A percentile compares a stretch with the other conserved stretches of the same genome.
These are phyloP conservation scores for Anthostomella pinea DNA, from an alignment of 2,329 filamentous ascomycete genomes.

Conservation along the genomic window DNA sequence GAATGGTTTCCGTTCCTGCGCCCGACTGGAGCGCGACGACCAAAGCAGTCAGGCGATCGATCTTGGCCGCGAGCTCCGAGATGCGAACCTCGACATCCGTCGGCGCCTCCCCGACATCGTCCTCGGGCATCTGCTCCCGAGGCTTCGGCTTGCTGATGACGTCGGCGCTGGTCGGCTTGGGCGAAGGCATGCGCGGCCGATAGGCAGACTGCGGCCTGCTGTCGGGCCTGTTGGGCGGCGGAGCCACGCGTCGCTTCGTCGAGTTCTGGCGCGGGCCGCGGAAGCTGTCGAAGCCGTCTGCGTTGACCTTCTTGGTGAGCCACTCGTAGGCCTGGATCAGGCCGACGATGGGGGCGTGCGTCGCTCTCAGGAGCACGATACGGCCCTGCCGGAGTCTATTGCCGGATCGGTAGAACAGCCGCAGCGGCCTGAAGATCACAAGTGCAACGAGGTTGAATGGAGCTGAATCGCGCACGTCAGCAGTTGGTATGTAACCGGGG, in stretches of 20 bases:
- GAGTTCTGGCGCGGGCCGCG: constrained; percentile 40
- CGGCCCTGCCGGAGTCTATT: constrained; percentile 59
- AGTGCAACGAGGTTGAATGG: constrained; percentile 74
- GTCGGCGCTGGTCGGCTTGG: constrained; percentile 22
- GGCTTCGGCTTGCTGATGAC: constrained; percentile 17
- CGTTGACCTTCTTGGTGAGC: constrained; percentile 37
- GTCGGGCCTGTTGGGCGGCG: constrained; percentile 17
- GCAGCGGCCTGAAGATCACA: constrained; percentile 67
- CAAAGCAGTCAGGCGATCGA: constrained; percentile 54
- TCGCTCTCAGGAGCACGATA: constrained; percentile 61
- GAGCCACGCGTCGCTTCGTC: constrained; percentile 21
- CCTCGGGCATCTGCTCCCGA: constrained; percentile 26
- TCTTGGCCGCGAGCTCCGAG: constrained; percentile 53
- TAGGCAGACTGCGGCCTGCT: constrained; percentile 23
- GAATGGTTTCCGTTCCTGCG: constrained; percentile 18
- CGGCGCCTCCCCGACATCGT: constrained; percentile 37
- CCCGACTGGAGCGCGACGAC: constrained; percentile 47
- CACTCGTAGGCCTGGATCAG: constrained; percentile 67
- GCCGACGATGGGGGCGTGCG: constrained; percentile 66
- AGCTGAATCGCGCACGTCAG: constrained; percentile 29
- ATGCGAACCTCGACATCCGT: constrained; percentile 49
- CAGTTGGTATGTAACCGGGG: constrained; percentile 1
- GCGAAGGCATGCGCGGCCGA: constrained; percentile 23
- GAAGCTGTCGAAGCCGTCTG: constrained; percentile 47
- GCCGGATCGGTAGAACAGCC: constrained; percentile 64